These are phyloP conservation scores for Puccinia novopanici DNA, from an alignment of 1,284 basidiomycete genomes.

Conservation along the genomic window DNA sequence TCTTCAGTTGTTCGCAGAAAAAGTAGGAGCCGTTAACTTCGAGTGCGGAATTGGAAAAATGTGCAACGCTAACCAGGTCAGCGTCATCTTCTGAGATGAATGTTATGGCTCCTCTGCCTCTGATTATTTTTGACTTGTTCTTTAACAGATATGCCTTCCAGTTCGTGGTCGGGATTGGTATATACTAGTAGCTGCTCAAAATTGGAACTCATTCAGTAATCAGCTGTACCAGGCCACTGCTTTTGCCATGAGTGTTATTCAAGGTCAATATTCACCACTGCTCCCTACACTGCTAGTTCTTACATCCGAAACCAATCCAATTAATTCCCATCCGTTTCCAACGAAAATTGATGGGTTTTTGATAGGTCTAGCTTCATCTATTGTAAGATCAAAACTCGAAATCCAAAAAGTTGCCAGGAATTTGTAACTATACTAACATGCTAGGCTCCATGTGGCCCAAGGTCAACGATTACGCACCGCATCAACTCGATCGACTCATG, in stretches of 20 bases:
- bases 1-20: slow-evolving; percentile 35
- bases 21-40: slow-evolving; percentile 40
- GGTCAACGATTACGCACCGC: slow-evolving; percentile 45
- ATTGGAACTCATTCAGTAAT: slow-evolving; percentile 49
- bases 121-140: background rate
- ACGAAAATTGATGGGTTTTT: background rate
- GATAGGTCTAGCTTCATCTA: slow-evolving; percentile 36
- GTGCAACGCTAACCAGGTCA: slow-evolving; percentile 42
- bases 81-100: background rate
- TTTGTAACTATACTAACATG: background rate
- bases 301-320: background rate
- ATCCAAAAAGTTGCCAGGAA: too few relatives aligned
- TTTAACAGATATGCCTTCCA: slow-evolving; percentile 47
- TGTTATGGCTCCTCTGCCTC: background rate
- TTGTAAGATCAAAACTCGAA: background rate
- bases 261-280: slow-evolving; percentile 14
- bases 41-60: slow-evolving; percentile 42
- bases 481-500: slow-evolving; percentile 20
- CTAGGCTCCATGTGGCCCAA: background rate
- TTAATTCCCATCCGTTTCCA: background rate
- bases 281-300: background rate
- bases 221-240: slow-evolving; percentile 37
- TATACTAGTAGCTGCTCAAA: slow-evolving; percentile 48
- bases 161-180: slow-evolving; percentile 49
- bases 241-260: slow-evolving; percentile 31